Evolutionary conservation across 208 protist genomes (phyloP).

Genomic region (Leishmania lainsoni): DNA sequence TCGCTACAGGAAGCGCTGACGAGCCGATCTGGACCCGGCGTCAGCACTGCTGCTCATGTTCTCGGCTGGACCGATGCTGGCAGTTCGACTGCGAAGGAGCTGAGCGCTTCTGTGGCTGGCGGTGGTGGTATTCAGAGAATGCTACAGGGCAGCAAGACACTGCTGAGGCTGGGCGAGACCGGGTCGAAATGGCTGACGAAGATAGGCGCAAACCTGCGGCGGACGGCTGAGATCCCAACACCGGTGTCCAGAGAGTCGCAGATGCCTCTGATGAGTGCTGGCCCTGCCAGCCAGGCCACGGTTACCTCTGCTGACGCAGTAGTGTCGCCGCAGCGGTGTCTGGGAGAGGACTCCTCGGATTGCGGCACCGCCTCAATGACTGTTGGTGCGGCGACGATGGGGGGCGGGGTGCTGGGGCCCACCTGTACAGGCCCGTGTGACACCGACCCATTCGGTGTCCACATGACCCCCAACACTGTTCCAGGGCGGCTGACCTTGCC

Average conservation of each 20-base stretch:
- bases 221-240: conserved; percentile 3
- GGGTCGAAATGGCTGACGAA: conserved; percentile 33
- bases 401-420: background rate
- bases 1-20: conserved; percentile 27
- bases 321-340: background rate
- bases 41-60: background rate
- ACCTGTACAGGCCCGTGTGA: background rate
- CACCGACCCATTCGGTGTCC: background rate
- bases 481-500: background rate
- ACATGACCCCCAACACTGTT: background rate
- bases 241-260: conserved; percentile 6
- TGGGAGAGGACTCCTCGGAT: background rate
- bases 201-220: conserved; percentile 16
- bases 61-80: background rate
- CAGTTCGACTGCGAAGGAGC: background rate
- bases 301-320: background rate
- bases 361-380: background rate
- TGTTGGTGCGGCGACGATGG: background rate
- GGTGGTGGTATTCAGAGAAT: conserved; percentile 28
- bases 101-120: background rate
- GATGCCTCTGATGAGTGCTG: background rate
- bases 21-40: background rate
- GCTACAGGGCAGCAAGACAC: conserved; percentile 17
- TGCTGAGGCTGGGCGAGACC: conserved; percentile 22
- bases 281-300: background rate